Conservation (phyloP, 768 basidiomycete species). For the Macrolepiota dolichaula region DNA sequence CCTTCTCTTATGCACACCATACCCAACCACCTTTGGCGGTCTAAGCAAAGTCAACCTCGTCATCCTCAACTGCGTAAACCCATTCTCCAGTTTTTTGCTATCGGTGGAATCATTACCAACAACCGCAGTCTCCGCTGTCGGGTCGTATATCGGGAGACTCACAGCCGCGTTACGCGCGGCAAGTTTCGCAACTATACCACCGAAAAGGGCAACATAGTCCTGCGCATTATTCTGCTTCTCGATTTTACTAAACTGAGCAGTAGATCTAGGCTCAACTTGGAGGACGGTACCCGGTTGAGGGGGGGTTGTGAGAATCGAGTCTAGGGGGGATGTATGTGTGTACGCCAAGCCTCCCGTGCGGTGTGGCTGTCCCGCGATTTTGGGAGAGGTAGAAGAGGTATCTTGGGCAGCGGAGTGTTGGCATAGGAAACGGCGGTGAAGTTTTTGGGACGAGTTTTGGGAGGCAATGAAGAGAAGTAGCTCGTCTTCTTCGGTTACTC, state of each 20-base stretch:
- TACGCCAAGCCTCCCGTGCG: conserved; percentile 61
- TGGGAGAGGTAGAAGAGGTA: conserved; percentile 9
- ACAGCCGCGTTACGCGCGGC: neutral
- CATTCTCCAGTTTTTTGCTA: neutral
- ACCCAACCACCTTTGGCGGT: neutral
- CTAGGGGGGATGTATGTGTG: conserved; percentile 47
- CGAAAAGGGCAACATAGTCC: conserved; percentile 3
- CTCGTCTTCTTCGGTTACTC: conserved; percentile 15
- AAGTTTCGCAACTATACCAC: conserved; percentile 4
- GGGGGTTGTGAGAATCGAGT: conserved; percentile 46
- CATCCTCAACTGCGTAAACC: neutral
- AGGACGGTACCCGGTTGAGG: conserved; percentile 60
- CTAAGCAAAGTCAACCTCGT: neutral
- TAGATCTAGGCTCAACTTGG: conserved; percentile 19
- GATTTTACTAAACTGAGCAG: neutral
- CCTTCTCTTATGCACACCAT: neutral
- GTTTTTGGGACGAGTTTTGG: conserved; percentile 15
- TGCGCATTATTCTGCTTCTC: neutral
- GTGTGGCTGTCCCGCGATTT: conserved; percentile 67
- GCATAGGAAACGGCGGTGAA: conserved; percentile 38
- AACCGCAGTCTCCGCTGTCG: neutral
- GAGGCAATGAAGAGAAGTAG: conserved; percentile 19
- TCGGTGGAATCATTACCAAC: neutral
- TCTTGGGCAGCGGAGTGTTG: conserved; percentile 22
- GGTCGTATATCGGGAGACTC: neutral